These are phyloP conservation scores for Trichosanthes truncata DNA, from an alignment of 306 rosid genomes.

Conservation along the genomic window DNA sequence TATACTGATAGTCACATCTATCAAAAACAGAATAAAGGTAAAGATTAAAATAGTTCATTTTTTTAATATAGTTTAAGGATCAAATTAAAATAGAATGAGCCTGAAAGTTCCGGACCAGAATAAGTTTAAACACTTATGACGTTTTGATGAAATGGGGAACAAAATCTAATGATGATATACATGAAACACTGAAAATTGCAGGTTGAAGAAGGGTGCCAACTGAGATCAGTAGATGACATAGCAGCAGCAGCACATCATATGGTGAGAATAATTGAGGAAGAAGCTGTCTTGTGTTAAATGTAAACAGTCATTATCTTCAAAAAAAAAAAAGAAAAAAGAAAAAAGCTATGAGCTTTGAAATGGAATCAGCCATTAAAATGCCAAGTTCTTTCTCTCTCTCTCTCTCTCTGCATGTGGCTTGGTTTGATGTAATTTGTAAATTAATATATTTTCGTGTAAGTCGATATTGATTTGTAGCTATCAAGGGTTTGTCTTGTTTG, in stretches of 20 bases:
- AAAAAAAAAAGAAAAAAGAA: too few relatives aligned
- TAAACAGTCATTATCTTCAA: background rate
- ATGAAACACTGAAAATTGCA: constrained; percentile 14
- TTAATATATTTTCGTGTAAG: background rate
- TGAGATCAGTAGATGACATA: constrained; percentile 66
- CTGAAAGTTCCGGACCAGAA: too few relatives aligned
- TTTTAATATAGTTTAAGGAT: too few relatives aligned
- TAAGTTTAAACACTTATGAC: too few relatives aligned
- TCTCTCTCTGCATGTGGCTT: background rate
- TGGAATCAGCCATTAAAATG: constrained; percentile 3
- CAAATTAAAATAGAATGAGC: too few relatives aligned
- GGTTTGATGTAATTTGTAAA: constrained; percentile 4
- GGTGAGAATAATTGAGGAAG: constrained; percentile 60
- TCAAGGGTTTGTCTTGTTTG: constrained; percentile 5
- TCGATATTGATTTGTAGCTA: constrained; percentile 6
- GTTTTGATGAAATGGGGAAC: background rate
- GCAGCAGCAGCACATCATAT: constrained; percentile 69
- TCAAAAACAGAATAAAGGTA: too few relatives aligned
- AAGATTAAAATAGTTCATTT: too few relatives aligned
- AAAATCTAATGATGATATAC: background rate
- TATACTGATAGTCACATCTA: too few relatives aligned
- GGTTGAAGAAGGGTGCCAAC: constrained; percentile 84
- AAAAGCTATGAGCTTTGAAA: background rate
- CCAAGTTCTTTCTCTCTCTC: background rate
- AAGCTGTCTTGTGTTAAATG: constrained; percentile 11